Conservation (phyloP, 2,329 filamentous ascomycete species). For the Diplocarpon rosae region DNA sequence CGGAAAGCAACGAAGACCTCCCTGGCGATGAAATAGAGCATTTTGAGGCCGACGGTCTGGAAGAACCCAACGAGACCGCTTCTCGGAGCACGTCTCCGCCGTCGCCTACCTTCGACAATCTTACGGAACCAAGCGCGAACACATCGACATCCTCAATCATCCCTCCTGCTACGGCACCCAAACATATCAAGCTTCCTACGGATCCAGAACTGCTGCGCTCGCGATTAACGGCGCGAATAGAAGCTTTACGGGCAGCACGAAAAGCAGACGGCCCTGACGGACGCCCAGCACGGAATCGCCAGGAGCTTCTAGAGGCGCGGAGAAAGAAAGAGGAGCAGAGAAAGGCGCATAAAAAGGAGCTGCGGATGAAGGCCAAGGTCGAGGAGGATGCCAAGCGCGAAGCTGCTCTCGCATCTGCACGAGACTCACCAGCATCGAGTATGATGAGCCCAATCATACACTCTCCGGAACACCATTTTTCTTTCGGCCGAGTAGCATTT, state of each 20-base stretch:
- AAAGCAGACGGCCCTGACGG: conserved; percentile 81
- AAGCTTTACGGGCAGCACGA: conserved; percentile 70
- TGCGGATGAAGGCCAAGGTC: conserved; percentile 63
- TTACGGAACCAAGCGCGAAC: conserved; percentile 41
- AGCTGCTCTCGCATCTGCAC: conserved; percentile 46
- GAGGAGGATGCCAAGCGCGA: conserved; percentile 63
- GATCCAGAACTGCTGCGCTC: conserved; percentile 67
- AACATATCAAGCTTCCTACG: conserved; percentile 54
- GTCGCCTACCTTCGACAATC: conserved; percentile 51
- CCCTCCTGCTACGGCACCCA: conserved; percentile 48
- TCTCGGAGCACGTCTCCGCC: conserved; percentile 40
- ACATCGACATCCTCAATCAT: conserved; percentile 61
- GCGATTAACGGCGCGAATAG: conserved; percentile 72
- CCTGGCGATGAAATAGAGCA: conserved; percentile 29
- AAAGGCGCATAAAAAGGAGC: conserved; percentile 80
- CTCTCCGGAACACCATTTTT: conserved; percentile 57
- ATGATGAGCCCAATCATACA: conserved; percentile 46
- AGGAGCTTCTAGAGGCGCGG: conserved; percentile 84
- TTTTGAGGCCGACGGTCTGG: conserved; percentile 38
- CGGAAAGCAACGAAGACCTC: conserved; percentile 16
- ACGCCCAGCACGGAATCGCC: conserved; percentile 70
- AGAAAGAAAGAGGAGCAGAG: conserved; percentile 79
- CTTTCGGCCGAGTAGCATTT: conserved; percentile 88
- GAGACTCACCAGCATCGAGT: conserved; percentile 44
- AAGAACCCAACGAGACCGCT: conserved; percentile 32